These are phyloP conservation scores for Hymenochaete sp. DNA, from an alignment of 1,284 basidiomycete genomes.

Conservation along the genomic window DNA sequence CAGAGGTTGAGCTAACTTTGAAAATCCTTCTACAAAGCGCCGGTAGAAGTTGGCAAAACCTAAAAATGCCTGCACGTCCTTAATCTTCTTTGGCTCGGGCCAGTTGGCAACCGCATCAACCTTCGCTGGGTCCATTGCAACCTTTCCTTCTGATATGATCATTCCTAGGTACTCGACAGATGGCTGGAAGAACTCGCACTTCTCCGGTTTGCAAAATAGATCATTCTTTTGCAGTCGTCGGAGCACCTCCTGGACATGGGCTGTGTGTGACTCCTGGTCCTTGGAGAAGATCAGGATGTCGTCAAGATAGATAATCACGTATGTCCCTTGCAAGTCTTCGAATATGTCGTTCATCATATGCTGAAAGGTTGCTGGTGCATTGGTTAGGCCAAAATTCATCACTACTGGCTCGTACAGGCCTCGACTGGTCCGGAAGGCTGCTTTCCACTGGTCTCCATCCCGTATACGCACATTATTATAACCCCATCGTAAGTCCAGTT, in stretches of 20 bases:
- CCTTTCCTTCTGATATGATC: constrained; percentile 15
- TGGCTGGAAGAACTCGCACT: constrained; percentile 25
- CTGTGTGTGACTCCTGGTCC: constrained; percentile 9
- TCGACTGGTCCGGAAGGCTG: constrained; percentile 24
- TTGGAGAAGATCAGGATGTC: constrained; percentile 1
- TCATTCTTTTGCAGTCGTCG: constrained; percentile 1
- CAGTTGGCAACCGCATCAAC: constrained; percentile 19
- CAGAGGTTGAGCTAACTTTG: neutral
- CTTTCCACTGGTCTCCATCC: constrained; percentile 28
- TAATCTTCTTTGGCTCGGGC: constrained; percentile 19
- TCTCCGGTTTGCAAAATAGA: constrained; percentile 23
- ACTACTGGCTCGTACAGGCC: constrained; percentile 28
- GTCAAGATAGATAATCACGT: neutral
- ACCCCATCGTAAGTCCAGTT: constrained; percentile 28
- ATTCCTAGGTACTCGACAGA: constrained; percentile 15
- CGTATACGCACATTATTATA: constrained; percentile 28
- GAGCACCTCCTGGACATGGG: constrained; percentile 24
- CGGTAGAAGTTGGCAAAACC: constrained; percentile 22
- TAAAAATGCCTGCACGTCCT: constrained; percentile 20
- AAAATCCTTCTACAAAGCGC: constrained; percentile 18
- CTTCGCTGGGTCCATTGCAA: constrained; percentile 20
- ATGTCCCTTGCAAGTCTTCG: no score
- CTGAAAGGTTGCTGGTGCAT: constrained; percentile 32
- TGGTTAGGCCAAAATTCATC: constrained; percentile 32
- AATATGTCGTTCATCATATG: no score